Percentiles rank a stretch among this genome's conserved stretches.
phyloP scores from a whole-genome alignment of 345 rosid species.

The Salix koriyanagi region DNA sequence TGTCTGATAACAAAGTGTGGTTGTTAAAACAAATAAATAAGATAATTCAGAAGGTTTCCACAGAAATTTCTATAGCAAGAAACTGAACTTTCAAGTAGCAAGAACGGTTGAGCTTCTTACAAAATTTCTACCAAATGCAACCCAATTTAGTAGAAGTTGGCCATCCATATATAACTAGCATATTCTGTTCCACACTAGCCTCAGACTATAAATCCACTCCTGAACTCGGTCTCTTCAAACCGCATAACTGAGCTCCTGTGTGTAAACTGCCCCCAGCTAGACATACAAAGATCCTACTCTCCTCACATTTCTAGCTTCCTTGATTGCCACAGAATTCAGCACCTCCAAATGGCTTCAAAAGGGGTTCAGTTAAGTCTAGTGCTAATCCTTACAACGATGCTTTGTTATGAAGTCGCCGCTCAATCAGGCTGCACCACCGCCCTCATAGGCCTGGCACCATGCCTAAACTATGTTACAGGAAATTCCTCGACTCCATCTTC shows the following conservation, averaged over 20 bases:
- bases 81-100: not conserved
- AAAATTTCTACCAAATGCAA: not conserved
- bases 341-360: constrained; percentile 9
- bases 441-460: constrained; percentile 34
- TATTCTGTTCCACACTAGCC: not conserved
- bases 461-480: constrained; percentile 41
- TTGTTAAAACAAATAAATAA: not conserved
- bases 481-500: constrained; percentile 48
- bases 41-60: not conserved
- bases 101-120: constrained; percentile 3
- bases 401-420: constrained; percentile 14
- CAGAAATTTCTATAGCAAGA: not conserved
- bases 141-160: constrained; percentile 11
- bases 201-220: constrained; percentile 4
- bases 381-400: constrained; percentile 5
- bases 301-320: not conserved
- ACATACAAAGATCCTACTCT: not conserved
- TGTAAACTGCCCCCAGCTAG: not conserved
- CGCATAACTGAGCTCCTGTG: not conserved
- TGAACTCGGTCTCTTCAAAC: not conserved
- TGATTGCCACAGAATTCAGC: not conserved
- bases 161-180: constrained; percentile 2
- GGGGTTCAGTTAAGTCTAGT: constrained; percentile 3
- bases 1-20: not conserved
- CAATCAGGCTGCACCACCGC: constrained; percentile 39